phyloP scores from a whole-genome alignment of 2,329 filamentous ascomycete genomes.

The Aaosphaeria pasadenensis region DNA sequence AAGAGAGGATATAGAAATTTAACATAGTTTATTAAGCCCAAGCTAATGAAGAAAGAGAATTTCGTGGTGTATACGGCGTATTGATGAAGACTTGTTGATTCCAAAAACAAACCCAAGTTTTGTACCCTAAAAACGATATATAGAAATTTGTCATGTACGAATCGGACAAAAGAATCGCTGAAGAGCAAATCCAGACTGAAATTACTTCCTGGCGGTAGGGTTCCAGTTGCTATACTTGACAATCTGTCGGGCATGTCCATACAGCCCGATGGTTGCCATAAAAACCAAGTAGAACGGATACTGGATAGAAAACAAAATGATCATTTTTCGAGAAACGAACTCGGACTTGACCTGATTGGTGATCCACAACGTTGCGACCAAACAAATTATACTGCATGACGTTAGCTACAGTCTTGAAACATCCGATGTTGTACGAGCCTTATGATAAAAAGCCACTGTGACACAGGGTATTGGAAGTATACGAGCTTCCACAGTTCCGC shows the following conservation, averaged over 20 bases:
- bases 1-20: too few relatives aligned
- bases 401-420: slow-evolving; percentile 11
- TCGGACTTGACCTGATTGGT: slow-evolving; percentile 47
- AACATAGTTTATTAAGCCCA: too few relatives aligned
- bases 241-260: slow-evolving; percentile 47
- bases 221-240: slow-evolving; percentile 49
- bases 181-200: background rate
- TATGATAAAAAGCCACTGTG: slow-evolving; percentile 47
- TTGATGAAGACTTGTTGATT: too few relatives aligned
- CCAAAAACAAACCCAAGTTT: too few relatives aligned
- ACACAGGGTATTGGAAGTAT: slow-evolving; percentile 49
- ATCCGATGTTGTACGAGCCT: slow-evolving; percentile 30
- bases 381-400: slow-evolving; percentile 36
- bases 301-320: slow-evolving; percentile 41
- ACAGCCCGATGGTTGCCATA: slow-evolving; percentile 45
- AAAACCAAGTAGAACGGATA: slow-evolving; percentile 47
- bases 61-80: too few relatives aligned
- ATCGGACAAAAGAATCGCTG: too few relatives aligned
- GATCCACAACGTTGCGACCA: slow-evolving; percentile 47
- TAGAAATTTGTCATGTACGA: too few relatives aligned
- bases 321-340: slow-evolving; percentile 41
- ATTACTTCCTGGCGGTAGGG: slow-evolving; percentile 41
- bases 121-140: too few relatives aligned
- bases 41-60: too few relatives aligned
- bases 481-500: slow-evolving; percentile 39